phyloP scores from a whole-genome alignment of 805 yeast species.

The Kodamaea laetipori region DNA sequence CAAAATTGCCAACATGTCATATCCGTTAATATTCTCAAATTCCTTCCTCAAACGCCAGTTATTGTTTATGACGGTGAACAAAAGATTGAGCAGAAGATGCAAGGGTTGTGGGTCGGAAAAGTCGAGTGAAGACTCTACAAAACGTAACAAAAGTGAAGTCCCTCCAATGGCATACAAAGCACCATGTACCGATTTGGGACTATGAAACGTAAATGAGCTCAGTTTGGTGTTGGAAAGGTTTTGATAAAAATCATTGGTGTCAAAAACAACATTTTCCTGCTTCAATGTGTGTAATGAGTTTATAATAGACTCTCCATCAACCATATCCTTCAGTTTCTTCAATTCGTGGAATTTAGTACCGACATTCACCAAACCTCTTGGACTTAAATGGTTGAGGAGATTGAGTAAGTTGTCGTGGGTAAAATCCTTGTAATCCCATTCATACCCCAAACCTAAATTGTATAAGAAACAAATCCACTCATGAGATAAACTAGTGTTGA shows the following conservation, averaged over 20 bases:
- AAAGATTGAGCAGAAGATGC: conserved; percentile 28
- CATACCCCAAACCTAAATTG: conserved; percentile 47
- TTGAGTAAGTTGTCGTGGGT: conserved; percentile 38
- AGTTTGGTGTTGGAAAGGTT: conserved; percentile 12
- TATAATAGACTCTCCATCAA: conserved; percentile 14
- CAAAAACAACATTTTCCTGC: conserved; percentile 24
- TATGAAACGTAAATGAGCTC: conserved; percentile 5
- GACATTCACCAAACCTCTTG: conserved; percentile 36
- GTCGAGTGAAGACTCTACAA: conserved; percentile 48
- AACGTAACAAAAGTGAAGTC: conserved; percentile 43
- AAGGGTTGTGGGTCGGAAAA: conserved; percentile 14
- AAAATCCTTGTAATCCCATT: conserved; percentile 48
- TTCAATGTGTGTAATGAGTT: conserved; percentile 19
- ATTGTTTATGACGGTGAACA: conserved; percentile 46
- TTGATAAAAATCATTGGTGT: conserved; percentile 14
- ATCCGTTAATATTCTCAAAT: conserved; percentile 62
- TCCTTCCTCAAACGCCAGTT: conserved; percentile 57
- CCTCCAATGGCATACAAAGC: conserved; percentile 55
- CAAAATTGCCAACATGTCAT: conserved; percentile 56
- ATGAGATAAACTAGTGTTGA: conserved; percentile 37
- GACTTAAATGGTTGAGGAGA: conserved; percentile 43
- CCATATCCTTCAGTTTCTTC: conserved; percentile 14
- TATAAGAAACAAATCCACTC: conserved; percentile 57
- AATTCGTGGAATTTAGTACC: conserved; percentile 37
- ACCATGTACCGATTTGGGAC: conserved; percentile 25